These are phyloP conservation scores for Chaetomiaceae sp. DNA, from an alignment of 2,329 filamentous ascomycete species.

Conservation along the genomic window DNA sequence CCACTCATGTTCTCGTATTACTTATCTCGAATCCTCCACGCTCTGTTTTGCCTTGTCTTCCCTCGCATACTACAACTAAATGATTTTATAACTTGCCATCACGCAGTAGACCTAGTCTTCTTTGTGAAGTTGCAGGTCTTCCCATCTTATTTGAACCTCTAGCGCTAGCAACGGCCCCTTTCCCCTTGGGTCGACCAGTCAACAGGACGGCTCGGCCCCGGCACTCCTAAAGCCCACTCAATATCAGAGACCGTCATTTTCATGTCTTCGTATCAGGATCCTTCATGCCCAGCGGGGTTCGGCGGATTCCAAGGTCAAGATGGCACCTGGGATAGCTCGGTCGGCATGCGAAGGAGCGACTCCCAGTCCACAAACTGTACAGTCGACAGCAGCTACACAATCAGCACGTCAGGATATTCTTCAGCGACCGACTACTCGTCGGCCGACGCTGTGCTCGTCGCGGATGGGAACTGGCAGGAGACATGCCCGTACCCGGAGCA, in stretches of 20 bases:
- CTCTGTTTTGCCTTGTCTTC: not conserved
- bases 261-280: slow-evolving; percentile 1
- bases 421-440: slow-evolving; percentile 5
- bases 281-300: not conserved
- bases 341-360: slow-evolving; percentile 14
- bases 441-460: not conserved
- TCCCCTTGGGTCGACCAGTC: slow-evolving; percentile 4
- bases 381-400: slow-evolving; percentile 9
- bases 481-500: not conserved
- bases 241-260: not conserved
- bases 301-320: not conserved
- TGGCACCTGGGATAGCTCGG: slow-evolving; percentile 5
- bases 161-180: not conserved
- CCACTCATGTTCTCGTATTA: not conserved
- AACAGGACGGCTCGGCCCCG: slow-evolving; percentile 12
- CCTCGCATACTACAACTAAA: not conserved
- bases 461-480: not conserved
- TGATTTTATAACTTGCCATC: not conserved
- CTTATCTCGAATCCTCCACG: not conserved
- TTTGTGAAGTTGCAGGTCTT: not conserved
- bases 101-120: not conserved
- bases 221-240: not conserved
- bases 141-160: no score
- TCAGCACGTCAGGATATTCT: slow-evolving; percentile 1
- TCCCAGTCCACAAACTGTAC: slow-evolving; percentile 15